Conservation (phyloP, 2,329 filamentous ascomycete genomes). For the Hymenotorrendiella dingleyae region DNA sequence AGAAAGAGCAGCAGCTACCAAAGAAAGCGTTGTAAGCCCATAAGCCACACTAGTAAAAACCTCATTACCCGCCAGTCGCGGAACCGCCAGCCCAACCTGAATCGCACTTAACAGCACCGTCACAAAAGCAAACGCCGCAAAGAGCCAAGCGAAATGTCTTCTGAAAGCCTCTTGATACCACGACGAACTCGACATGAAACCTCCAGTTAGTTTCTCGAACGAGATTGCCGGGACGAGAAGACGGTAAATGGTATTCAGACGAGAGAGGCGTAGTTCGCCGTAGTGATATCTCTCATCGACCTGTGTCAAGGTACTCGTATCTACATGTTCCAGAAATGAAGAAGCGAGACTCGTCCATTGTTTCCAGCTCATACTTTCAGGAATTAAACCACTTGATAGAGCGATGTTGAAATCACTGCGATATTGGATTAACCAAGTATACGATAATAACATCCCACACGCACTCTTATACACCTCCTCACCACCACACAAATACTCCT, state of each 20-base stretch:
- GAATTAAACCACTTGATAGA: conserved; percentile 25
- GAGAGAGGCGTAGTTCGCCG: conserved; percentile 31
- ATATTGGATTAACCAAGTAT: conserved; percentile 29
- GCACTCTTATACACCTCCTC: conserved; percentile 13
- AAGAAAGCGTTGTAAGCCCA: neutral
- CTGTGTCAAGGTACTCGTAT: conserved; percentile 7
- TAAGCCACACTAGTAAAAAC: neutral
- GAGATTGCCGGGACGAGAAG: conserved; percentile 1
- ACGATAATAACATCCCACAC: conserved; percentile 32
- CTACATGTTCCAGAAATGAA: conserved; percentile 13
- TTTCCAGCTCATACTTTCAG: conserved; percentile 13
- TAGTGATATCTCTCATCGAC: conserved; percentile 28
- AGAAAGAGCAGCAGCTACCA: neutral
- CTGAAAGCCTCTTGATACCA: conserved; percentile 38
- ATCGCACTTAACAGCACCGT: conserved; percentile 42
- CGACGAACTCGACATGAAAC: conserved; percentile 16
- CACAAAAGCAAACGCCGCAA: conserved; percentile 34
- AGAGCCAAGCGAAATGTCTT: conserved; percentile 38
- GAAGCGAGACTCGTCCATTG: conserved; percentile 24
- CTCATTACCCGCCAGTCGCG: conserved; percentile 4
- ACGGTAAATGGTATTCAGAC: conserved; percentile 27
- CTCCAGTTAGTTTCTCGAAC: conserved; percentile 5
- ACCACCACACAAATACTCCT: conserved; percentile 7
- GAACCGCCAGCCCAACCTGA: conserved; percentile 40
- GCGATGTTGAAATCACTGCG: conserved; percentile 34